phyloP scores from a whole-genome alignment of 768 basidiomycete species.

The Russula foetens region DNA sequence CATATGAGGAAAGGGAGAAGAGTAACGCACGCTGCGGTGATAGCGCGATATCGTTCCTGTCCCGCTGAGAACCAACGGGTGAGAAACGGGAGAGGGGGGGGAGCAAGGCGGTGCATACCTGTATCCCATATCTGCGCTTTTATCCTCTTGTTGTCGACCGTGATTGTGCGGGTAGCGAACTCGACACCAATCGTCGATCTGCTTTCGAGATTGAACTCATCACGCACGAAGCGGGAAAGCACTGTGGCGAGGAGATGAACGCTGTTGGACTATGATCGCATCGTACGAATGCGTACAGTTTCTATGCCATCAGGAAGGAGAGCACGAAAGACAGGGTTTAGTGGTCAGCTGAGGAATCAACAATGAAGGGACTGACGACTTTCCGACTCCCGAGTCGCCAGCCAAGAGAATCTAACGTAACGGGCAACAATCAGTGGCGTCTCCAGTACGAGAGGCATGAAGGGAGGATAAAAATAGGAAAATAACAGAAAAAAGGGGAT shows the following conservation, averaged over 20 bases:
- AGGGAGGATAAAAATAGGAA: too few relatives aligned
- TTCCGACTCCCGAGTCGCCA: conserved; percentile 98
- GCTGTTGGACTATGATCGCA: background rate
- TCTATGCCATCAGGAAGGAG: conserved; percentile 28
- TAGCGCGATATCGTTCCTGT: conserved; percentile 94
- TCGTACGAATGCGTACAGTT: conserved; percentile 44
- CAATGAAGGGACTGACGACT: conserved; percentile 67
- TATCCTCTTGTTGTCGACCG: conserved; percentile 91
- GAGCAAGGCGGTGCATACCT: conserved; percentile 40
- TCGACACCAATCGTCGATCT: conserved; percentile 99
- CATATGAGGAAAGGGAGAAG: background rate
- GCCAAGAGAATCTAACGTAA: conserved; percentile 87
- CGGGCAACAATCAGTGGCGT: background rate
- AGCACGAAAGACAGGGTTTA: background rate
- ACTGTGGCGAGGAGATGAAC: conserved; percentile 34
- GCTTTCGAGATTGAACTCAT: conserved; percentile 97
- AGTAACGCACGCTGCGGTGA: conserved; percentile 79
- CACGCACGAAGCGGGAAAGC: conserved; percentile 98
- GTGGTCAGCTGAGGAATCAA: background rate
- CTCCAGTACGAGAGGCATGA: background rate
- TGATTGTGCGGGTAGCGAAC: conserved; percentile 92
- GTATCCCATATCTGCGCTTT: conserved; percentile 99
- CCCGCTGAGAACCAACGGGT: conserved; percentile 52
- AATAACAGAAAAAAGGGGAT: background rate
- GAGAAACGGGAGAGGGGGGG: background rate